Conservation (phyloP, 768 basidiomycete genomes). For the Russula ochroleuca region DNA sequence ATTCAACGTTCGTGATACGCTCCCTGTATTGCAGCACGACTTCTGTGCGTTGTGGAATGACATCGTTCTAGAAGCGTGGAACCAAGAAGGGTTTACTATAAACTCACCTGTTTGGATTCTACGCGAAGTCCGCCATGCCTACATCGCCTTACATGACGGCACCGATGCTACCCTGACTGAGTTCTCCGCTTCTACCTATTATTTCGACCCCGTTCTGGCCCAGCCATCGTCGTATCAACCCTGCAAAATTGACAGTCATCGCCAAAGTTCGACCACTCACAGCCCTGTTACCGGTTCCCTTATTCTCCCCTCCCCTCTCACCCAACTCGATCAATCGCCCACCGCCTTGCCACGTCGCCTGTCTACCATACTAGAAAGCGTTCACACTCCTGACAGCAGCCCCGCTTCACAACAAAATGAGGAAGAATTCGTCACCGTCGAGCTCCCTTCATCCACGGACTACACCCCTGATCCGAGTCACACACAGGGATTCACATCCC, state of each 20-base stretch:
- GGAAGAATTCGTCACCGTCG: not conserved
- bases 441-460: not conserved
- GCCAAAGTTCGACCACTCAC: not conserved
- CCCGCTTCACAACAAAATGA: not conserved
- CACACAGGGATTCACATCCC: not conserved
- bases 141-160: not conserved
- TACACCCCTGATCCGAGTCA: not conserved
- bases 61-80: not conserved
- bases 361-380: not conserved
- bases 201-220: not conserved
- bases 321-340: not conserved
- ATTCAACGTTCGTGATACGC: not conserved
- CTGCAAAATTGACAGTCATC: not conserved
- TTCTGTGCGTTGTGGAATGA: slow-evolving; percentile 4
- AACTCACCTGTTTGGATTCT: no score
- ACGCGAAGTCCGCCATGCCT: not conserved
- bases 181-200: not conserved
- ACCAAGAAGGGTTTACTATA: no score
- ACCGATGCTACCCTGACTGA: not conserved
- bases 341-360: no score
- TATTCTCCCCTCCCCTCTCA: not conserved
- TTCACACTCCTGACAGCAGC: not conserved
- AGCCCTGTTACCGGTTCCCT: not conserved
- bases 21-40: not conserved
- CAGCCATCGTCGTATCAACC: not conserved